Base-by-base conservation (phyloP, 345 rosid species). In the Bruguiera parviflora region DNA sequence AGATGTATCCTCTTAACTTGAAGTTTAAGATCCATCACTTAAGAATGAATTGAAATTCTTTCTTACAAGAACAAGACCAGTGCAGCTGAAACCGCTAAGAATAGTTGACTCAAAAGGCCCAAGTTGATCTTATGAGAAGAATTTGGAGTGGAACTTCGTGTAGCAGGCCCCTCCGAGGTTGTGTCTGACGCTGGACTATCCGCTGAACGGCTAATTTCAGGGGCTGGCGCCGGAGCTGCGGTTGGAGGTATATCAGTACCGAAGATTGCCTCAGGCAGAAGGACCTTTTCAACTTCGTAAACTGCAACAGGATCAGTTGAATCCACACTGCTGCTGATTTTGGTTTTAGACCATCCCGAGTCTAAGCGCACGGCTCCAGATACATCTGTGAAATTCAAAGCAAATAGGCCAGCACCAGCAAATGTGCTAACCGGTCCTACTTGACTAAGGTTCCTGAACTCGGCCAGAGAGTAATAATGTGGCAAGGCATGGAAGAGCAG, bases 231-330 rank as follows among this genome's bases (percentile, higher is more conserved):
- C 6, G 97, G 97, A 46, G 96, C 96, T 6, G 97, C 83, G 63
- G 79, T 79, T 63, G 99, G 96, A 64, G 99, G 96, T 0, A 95
- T 88, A 71, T 95, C 88, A 1, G 93, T 87, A 25, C 99, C 97
- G 60, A 91, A 95, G 71, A 95, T 92, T 1, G 92, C 92, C 73
- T 85, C 91, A 0, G 99, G 97, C 56, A 91, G 83, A 52, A 92
- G 89, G 70, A 92, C 96, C 10, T 72, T 82, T 37, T 92, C 84
- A 11, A 95, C 93, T 77, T 92, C 87, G 82, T 89, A 95, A 18
- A 95, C 47, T 15, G 99, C 96, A 20, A 92, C 92, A 2, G 93
- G 99, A 22, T 86, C 78, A 1, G 96, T 88, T 3, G 99, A 86
- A 71, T 72, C 79, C 46, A 95, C 96, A 47, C 92, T 87, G 68